These are phyloP conservation scores for Aspergillus egyptiacus DNA, from an alignment of 495 filamentous ascomycete genomes.

Conservation along the genomic window DNA sequence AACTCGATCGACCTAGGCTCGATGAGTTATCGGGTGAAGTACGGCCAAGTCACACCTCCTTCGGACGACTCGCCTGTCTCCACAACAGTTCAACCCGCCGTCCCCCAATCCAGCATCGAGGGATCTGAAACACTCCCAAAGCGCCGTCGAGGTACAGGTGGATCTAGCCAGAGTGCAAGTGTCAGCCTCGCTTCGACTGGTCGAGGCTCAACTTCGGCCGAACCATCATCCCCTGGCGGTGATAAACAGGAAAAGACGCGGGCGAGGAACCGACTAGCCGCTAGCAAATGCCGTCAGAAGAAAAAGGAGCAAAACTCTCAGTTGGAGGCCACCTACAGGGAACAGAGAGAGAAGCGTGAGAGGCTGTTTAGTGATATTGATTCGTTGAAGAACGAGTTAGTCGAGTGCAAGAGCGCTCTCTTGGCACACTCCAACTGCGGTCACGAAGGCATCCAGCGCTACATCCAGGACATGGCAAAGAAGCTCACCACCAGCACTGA, in stretches of 20 bases:
- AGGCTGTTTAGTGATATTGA: conserved; percentile 43
- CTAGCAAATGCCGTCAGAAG: conserved; percentile 81
- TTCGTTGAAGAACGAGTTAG: conserved; percentile 47
- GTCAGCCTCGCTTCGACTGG: not conserved
- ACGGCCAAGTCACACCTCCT: conserved; percentile 41
- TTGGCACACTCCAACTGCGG: conserved; percentile 56
- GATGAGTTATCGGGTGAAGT: conserved; percentile 35
- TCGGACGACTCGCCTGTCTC: conserved; percentile 11
- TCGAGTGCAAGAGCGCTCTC: conserved; percentile 51
- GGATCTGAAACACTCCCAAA: not conserved
- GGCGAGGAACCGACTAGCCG: conserved; percentile 76
- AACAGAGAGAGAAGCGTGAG: conserved; percentile 20
- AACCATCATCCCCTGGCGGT: conserved; percentile 5
- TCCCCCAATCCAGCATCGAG: conserved; percentile 2
- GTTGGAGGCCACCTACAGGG: not conserved
- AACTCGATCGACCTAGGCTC: conserved; percentile 25
- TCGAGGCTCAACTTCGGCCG: not conserved
- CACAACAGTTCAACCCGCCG: not conserved
- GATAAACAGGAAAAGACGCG: conserved; percentile 48
- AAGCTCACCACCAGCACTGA: conserved; percentile 18
- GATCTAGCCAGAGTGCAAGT: not conserved
- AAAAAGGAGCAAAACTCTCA: conserved; percentile 22
- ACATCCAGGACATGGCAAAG: conserved; percentile 43
- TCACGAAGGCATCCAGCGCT: conserved; percentile 46
- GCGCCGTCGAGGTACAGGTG: not conserved